phyloP scores from a whole-genome alignment of 1,284 basidiomycete genomes.

The Sporisorium scitamineum region DNA sequence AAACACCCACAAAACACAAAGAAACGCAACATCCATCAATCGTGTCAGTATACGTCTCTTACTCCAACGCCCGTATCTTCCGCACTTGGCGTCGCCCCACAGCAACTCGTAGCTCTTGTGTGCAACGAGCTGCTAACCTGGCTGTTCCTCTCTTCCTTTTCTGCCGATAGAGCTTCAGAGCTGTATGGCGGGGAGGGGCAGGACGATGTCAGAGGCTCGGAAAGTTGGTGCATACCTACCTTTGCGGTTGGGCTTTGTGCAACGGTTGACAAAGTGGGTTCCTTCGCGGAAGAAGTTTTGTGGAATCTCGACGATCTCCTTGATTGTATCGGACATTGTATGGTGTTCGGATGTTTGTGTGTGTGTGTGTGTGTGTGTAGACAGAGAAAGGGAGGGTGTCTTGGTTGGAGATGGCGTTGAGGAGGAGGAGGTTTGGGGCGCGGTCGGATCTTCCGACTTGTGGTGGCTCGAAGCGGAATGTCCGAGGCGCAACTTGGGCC shows the following conservation, averaged over 20 bases:
- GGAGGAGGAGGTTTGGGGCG: background rate
- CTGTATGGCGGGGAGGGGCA: background rate
- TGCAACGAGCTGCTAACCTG: no score
- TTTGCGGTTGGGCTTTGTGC: conserved; percentile 96
- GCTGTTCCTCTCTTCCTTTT: no score
- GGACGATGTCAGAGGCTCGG: background rate
- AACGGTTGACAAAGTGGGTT: conserved; percentile 93
- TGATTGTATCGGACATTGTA: conserved; percentile 86
- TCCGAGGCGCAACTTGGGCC: no score
- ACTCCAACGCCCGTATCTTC: no score
- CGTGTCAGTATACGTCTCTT: background rate
- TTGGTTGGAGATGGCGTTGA: background rate
- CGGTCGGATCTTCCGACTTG: conserved; percentile 15
- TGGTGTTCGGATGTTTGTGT: background rate
- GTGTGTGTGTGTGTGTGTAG: conserved; percentile 69
- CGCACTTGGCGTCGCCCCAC: no score
- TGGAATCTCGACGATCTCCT: conserved; percentile 90
- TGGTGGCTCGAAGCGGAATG: no score
- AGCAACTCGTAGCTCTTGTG: no score
- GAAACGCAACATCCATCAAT: background rate
- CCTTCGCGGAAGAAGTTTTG: conserved; percentile 93
- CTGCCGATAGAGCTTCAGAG: no score
- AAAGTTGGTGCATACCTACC: conserved; percentile 73
- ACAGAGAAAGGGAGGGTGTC: background rate
- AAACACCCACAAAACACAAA: background rate